Percentiles rank a stretch among this genome's conserved stretches.
These are phyloP conservation scores for Centrapalus pauciflorus DNA, from an alignment of 129 eudicot species.

Conservation along the genomic window DNA sequence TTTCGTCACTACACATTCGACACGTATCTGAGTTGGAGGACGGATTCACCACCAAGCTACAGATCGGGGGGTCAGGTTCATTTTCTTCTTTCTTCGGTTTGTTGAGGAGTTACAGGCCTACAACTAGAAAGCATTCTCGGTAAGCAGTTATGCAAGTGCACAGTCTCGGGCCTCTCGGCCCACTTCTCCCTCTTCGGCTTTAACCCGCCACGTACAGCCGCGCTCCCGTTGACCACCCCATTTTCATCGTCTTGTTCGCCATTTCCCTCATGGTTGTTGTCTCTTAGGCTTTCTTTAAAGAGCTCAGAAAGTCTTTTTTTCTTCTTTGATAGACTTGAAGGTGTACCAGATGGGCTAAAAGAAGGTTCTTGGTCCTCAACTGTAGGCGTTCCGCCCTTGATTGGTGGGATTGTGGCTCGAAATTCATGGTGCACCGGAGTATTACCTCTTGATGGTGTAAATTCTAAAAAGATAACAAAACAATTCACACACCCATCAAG, in stretches of 20 bases:
- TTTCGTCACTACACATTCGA: constrained; percentile 9
- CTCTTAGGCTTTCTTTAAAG: constrained; percentile 43
- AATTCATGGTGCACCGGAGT: constrained; percentile 56
- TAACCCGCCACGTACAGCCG: constrained; percentile 21
- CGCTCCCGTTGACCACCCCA: constrained; percentile 10
- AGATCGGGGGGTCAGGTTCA: constrained; percentile 16
- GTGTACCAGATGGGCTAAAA: constrained; percentile 2
- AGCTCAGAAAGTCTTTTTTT: constrained; percentile 55
- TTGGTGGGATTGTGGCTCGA: constrained; percentile 16
- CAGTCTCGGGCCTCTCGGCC: constrained; percentile 25
- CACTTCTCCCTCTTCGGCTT: constrained; percentile 28
- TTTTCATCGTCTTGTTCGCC: constrained; percentile 8
- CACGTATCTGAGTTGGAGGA: background rate
- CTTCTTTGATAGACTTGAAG: constrained; percentile 28
- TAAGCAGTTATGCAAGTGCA: constrained; percentile 38
- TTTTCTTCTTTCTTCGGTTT: constrained; percentile 39
- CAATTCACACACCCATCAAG: background rate
- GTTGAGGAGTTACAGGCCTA: constrained; percentile 31
- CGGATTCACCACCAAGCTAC: background rate
- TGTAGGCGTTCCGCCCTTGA: constrained; percentile 15
- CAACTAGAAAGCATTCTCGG: constrained; percentile 38
- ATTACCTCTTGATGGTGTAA: constrained; percentile 59
- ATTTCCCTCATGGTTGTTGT: constrained; percentile 10
- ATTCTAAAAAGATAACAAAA: constrained; percentile 32
- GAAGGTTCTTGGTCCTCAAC: constrained; percentile 15